Evolutionary conservation across 352 stramenopile species (phyloP), one percentile per base, ranked within the genome.

Genomic region (Globisporangium middletonii): DNA sequence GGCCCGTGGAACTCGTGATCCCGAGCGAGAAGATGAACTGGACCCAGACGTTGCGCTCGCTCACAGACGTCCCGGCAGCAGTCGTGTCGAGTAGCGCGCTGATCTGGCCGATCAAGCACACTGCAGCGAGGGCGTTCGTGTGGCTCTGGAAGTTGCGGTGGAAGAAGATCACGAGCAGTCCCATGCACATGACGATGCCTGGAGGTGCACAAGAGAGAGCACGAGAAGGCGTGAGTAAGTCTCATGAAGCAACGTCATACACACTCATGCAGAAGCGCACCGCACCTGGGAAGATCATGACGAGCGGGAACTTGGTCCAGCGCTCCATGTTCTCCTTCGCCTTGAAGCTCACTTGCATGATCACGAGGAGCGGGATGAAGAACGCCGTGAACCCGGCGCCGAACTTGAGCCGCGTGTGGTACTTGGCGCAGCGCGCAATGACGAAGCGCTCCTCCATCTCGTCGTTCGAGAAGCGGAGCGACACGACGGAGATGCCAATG

Each of bases 311-410:
- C 38, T 86, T 66, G 0, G 79, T 87, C 83, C 81, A 94, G 45
- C 82, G 76, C 13, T 78, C 74, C 13, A 52, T 70, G 26, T 75
- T 73, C 7, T 89, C 79, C 28, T 84, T 80, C 16, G 68, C 63
- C 67, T 94, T 91, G 64, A 92, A 88, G 26, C 77, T 88, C 62
- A 92, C 78, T 66, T 92, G 78, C 82, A 91, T 89, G 62, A 94
- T 77, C n/a, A 92, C 76, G 2, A 94, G 69, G 52, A 94, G 66
- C 60, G 83, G 77, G 51, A 94, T 94, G 64, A 92, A 86, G 51
- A 90, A 87, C 6, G 81, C 80, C 2, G 83, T 92, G 59, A 92
- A 88, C 0, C 69, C 78, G 11, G 79, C 78, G 2, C 79, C 83
- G 55, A 91, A 90, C 37, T 80, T 83, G 28, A 92, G 61, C 5